Evolutionary conservation across 345 rosid species (phyloP).

Genomic region (Dovyalis caffra): DNA sequence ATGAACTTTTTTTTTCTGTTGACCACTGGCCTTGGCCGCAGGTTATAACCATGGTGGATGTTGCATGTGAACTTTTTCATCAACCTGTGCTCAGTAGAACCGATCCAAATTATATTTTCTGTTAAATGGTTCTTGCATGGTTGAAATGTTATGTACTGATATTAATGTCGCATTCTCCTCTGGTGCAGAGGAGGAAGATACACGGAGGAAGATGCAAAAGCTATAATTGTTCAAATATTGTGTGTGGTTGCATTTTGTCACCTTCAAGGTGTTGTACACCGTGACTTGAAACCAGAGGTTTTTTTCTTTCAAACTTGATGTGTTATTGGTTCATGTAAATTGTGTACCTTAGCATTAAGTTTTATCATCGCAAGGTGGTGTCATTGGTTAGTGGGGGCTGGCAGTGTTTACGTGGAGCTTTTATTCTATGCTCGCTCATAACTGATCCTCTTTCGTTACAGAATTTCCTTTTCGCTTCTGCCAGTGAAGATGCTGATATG

Average conservation of each 20-base stretch:
- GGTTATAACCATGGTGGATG: neutral
- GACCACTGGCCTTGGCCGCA: neutral
- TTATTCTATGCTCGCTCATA: neutral
- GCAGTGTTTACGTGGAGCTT: neutral
- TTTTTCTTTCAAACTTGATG: conserved; percentile 13
- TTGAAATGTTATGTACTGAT: conserved; percentile 10
- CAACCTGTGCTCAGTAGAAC: neutral
- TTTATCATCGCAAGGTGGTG: neutral
- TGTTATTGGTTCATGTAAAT: neutral
- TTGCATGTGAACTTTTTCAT: neutral
- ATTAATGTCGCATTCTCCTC: neutral
- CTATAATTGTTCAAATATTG: conserved; percentile 70
- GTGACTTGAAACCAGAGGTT: conserved; percentile 97
- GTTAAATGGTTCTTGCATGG: neutral
- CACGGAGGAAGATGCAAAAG: conserved; percentile 84
- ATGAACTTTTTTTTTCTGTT: neutral
- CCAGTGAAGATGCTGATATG: conserved; percentile 73
- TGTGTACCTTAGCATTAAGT: neutral
- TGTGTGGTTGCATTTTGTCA: conserved; percentile 86
- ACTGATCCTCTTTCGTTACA: conserved; percentile 32
- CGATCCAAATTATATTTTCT: neutral
- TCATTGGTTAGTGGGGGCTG: neutral
- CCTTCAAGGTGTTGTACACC: conserved; percentile 97
- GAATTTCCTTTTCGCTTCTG: conserved; percentile 88
- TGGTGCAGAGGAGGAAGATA: conserved; percentile 87